These are phyloP conservation scores for Microcos paniculata DNA, from an alignment of 345 rosid species.

Conservation along the genomic window DNA sequence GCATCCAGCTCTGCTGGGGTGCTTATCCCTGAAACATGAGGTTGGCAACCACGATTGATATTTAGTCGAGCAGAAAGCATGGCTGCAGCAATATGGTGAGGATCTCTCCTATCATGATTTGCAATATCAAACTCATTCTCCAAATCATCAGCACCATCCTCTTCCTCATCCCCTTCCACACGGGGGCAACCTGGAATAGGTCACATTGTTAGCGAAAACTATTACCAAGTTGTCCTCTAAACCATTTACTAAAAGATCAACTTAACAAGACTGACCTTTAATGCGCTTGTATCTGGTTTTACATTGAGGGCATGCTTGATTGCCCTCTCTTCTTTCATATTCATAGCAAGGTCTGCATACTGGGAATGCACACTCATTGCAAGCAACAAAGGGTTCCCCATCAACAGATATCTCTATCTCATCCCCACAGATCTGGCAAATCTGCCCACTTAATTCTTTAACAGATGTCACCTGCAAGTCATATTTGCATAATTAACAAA, in stretches of 20 bases:
- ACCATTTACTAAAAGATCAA: background rate
- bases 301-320: slow-evolving; percentile 90
- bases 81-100: slow-evolving; percentile 44
- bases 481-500: slow-evolving; percentile 6
- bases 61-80: slow-evolving; percentile 51
- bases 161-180: slow-evolving; percentile 74
- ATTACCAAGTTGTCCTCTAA: background rate
- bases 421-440: slow-evolving; percentile 94
- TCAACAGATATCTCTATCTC: slow-evolving; percentile 63
- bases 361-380: slow-evolving; percentile 98
- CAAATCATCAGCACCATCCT: slow-evolving; percentile 63
- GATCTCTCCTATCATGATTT: slow-evolving; percentile 33
- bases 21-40: slow-evolving; percentile 28
- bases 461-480: slow-evolving; percentile 61
- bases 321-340: slow-evolving; percentile 93
- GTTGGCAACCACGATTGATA: slow-evolving; percentile 38
- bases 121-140: slow-evolving; percentile 54
- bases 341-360: slow-evolving; percentile 91
- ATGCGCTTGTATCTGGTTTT: slow-evolving; percentile 86
- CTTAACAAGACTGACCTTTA: slow-evolving; percentile 47
- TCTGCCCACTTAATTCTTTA: slow-evolving; percentile 66
- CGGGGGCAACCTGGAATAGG: slow-evolving; percentile 53
- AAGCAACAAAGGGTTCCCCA: slow-evolving; percentile 92
- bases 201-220: slow-evolving; percentile 15
- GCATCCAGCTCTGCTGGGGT: slow-evolving; percentile 53